Evolutionary conservation across 176 grass and related monocot species (phyloP).

Genomic region (Rhipidocladum racemiflorum): DNA sequence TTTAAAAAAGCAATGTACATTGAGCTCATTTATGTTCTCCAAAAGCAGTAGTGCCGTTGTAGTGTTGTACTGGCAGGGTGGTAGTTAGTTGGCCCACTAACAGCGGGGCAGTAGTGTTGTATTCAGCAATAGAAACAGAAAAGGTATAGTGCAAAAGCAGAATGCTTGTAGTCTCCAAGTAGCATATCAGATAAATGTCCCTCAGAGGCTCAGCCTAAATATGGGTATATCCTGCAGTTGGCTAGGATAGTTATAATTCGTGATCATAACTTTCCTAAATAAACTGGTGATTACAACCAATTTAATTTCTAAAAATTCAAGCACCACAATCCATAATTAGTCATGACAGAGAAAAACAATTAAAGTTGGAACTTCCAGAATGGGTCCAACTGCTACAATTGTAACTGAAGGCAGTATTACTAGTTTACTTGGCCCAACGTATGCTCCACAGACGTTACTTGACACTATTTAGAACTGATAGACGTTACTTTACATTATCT

Average conservation of each 20-base stretch:
- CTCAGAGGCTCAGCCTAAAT: not conserved
- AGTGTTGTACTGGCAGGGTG: not conserved
- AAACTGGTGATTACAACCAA: not conserved
- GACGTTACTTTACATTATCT: conserved; percentile 29
- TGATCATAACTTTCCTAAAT: not conserved
- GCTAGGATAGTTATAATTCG: not conserved
- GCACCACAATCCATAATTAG: not conserved
- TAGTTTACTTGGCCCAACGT: not conserved
- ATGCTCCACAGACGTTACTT: conserved; percentile 6
- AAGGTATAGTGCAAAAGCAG: not conserved
- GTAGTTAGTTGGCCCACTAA: not conserved
- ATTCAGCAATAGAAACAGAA: not conserved
- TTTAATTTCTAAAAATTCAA: not conserved
- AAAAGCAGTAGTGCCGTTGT: too few species aligned
- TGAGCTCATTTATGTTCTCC: not conserved
- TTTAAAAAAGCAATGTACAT: not conserved
- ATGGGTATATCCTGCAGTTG: not conserved
- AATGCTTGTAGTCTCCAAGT: not conserved
- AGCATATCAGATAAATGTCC: not conserved
- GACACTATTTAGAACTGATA: conserved; percentile 31
- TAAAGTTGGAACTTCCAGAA: not conserved
- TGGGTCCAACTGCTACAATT: not conserved
- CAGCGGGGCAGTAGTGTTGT: not conserved
- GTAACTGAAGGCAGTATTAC: not conserved
- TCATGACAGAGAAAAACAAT: conserved; percentile 4